phyloP scores from a whole-genome alignment of 1,139 yeast species.

The Geotrichum klebahnii region DNA sequence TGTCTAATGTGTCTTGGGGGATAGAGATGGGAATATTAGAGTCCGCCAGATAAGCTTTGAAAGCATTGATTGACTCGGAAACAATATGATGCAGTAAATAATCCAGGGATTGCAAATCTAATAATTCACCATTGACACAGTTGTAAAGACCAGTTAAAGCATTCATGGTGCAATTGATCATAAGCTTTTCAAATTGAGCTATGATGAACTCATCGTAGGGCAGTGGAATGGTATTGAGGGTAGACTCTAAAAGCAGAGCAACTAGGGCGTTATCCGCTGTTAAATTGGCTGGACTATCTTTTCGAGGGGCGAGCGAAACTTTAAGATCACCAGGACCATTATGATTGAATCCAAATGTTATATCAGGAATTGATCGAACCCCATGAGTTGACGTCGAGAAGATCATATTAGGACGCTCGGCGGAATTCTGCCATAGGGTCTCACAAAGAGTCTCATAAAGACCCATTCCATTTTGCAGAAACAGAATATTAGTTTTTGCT shows the following conservation, averaged over 20 bases:
- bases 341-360: conserved; percentile 27
- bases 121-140: conserved; percentile 62
- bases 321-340: conserved; percentile 12
- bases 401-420: conserved; percentile 53
- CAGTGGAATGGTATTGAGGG: conserved; percentile 46
- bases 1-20: conserved; percentile 1
- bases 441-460: conserved; percentile 53
- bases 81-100: conserved; percentile 3
- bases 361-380: conserved; percentile 42
- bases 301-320: background rate
- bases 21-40: background rate
- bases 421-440: conserved; percentile 51
- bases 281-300: background rate
- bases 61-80: conserved; percentile 4
- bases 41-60: background rate
- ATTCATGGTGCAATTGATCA: conserved; percentile 70
- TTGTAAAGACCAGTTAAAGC: conserved; percentile 66
- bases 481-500: conserved; percentile 51
- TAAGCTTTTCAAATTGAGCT: conserved; percentile 69
- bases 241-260: conserved; percentile 8
- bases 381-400: conserved; percentile 88
- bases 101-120: background rate
- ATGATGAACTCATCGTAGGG: conserved; percentile 53
- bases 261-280: background rate
- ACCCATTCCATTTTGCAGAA: conserved; percentile 81